A percentile compares a stretch with the other conserved stretches of the same genome.
These are phyloP conservation scores for Fusarium abutilonis DNA, from an alignment of 2,329 filamentous ascomycete genomes.

Conservation along the genomic window DNA sequence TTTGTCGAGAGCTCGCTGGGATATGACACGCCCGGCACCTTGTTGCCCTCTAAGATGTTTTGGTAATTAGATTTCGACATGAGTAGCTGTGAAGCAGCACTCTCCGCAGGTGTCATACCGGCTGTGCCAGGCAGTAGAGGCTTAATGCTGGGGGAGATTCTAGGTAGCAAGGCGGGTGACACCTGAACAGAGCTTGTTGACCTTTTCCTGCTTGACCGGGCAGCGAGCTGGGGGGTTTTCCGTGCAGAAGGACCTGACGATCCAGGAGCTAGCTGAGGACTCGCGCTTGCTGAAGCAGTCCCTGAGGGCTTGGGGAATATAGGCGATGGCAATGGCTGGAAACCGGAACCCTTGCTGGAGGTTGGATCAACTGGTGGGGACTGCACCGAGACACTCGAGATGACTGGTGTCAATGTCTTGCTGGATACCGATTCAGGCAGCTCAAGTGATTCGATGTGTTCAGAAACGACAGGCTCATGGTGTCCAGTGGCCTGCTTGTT, in stretches of 20 bases:
- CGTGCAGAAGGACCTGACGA: slow-evolving; percentile 57
- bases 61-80: slow-evolving; percentile 98
- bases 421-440: slow-evolving; percentile 75
- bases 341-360: slow-evolving; percentile 61
- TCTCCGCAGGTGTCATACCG: slow-evolving; percentile 63
- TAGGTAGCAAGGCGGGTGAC: slow-evolving; percentile 86
- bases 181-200: slow-evolving; percentile 79
- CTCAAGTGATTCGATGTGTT: slow-evolving; percentile 67
- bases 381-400: slow-evolving; percentile 55
- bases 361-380: slow-evolving; percentile 51
- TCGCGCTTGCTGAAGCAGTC: slow-evolving; percentile 68
- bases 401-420: slow-evolving; percentile 48
- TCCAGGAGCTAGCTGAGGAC: slow-evolving; percentile 69
- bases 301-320: slow-evolving; percentile 54
- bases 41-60: slow-evolving; percentile 93
- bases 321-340: slow-evolving; percentile 62
- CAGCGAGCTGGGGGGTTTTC: slow-evolving; percentile 66
- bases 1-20: slow-evolving; percentile 92
- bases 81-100: slow-evolving; percentile 76
- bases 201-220: slow-evolving; percentile 73
- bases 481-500: slow-evolving; percentile 56
- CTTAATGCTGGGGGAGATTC: slow-evolving; percentile 94
- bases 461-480: slow-evolving; percentile 57
- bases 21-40: slow-evolving; percentile 88
- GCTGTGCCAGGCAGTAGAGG: slow-evolving; percentile 76